Conservation (phyloP, 805 yeast species). For the Debaryomyces hansenii region DNA sequence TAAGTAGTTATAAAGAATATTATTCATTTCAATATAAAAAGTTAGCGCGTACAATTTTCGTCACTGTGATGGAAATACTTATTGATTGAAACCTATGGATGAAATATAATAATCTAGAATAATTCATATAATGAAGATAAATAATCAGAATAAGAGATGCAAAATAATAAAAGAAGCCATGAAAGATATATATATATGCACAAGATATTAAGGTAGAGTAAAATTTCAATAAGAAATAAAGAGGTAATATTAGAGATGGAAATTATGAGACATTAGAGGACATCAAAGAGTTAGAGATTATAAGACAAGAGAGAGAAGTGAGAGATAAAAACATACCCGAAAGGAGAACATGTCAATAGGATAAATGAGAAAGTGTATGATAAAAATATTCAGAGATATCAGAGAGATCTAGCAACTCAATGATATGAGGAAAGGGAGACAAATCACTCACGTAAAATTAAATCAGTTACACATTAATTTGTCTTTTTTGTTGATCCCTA, state of each 20-base stretch:
- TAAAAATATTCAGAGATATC: constrained; percentile 1
- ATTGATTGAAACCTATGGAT: no score
- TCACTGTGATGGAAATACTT: no score
- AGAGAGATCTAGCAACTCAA: no score
- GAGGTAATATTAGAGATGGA: constrained; percentile 6
- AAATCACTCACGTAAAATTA: not conserved
- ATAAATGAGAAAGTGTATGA: constrained; percentile 4
- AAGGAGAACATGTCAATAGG: not conserved
- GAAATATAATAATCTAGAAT: no score
- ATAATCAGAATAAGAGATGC: not conserved
- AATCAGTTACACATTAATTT: constrained; percentile 11
- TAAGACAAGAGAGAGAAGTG: constrained; percentile 9
- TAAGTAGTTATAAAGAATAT: no score
- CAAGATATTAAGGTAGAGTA: constrained; percentile 1
- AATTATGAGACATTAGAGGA: constrained; percentile 11
- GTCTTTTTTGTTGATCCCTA: constrained; percentile 72
- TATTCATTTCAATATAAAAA: no score
- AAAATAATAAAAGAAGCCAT: not conserved
- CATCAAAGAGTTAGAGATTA: constrained; percentile 8
- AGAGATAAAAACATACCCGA: constrained; percentile 6
- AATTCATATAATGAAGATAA: not conserved
- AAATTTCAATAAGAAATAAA: not conserved
- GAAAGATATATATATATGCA: constrained; percentile 1
- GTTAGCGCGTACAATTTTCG: no score
- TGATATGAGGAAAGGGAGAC: no score